Evolutionary conservation across 371 early-diverging fungal species (phyloP), one percentile per base, ranked within the genome.

Genomic region (Mortierella sp.): DNA sequence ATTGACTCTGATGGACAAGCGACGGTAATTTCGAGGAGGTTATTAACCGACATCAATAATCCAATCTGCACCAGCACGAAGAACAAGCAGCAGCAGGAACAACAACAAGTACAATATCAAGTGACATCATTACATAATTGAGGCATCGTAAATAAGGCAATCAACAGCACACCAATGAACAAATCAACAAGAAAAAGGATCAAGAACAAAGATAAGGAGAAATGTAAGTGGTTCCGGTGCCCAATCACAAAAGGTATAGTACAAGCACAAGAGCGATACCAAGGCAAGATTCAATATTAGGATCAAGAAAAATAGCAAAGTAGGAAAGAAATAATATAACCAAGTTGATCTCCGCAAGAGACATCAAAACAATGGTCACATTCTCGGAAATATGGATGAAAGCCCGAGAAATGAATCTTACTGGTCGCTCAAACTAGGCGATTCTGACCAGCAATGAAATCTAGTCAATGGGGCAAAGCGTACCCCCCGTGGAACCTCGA

Each of bases 401-500:
- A 26, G 28, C n/a, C n/a, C n/a, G n/a, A n/a, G n/a, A n/a, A n/a
- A n/a, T 26, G 53, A 53, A 53, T 28, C 53, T 15, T 53, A 53
- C 15, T 53, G 53, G 53, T 26, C 28, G 3, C 23, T 47, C 3
- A 26, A 45, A 15, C 1, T 61, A 19, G 35, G 31, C 19, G 53
- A 35, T 31, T 23, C 61, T 3, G 15, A 0, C n/a, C n/a, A 12
- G 13, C n/a, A 17, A 45, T 1, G 32, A 10, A 31, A 40, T 37
- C 37, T 58, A 8, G 28, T 1, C 1, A 64, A 54, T 53, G 37
- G 28, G 17, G 28, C 23, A 10, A 35, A 31, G 19, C 15, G 10
- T 70, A 49, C 51, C 53, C 64, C 2, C 64, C n/a, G 71, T 10
- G 71, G 71, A 17, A 64, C 71, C 10, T 3, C 64, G 1, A 19